Conservation (phyloP, 2,329 filamentous ascomycete genomes). For the Claviceps digitariae region DNA sequence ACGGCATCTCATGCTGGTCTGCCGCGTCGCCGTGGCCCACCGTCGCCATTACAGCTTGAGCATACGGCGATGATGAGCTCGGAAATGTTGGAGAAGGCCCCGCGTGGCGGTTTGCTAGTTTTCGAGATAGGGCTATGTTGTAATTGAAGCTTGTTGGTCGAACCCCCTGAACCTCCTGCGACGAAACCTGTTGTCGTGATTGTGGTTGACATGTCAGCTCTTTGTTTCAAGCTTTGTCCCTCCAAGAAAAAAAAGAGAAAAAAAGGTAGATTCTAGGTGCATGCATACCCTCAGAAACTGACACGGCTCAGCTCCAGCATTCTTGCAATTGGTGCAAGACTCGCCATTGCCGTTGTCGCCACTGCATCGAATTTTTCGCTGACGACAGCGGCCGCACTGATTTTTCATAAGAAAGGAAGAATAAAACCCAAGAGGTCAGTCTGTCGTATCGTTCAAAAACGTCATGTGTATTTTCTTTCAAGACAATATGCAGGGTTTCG, state of each 20-base stretch:
- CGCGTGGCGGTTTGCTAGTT: conserved; percentile 15
- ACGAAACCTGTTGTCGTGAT: conserved; percentile 14
- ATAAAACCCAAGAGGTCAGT: neutral
- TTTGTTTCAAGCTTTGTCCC: neutral
- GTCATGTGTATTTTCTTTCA: conserved; percentile 1
- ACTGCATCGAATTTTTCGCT: conserved; percentile 89
- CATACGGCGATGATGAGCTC: neutral
- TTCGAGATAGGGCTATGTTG: conserved; percentile 18
- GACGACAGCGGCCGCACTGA: conserved; percentile 79
- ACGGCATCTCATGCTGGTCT: conserved; percentile 6
- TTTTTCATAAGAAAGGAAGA: neutral
- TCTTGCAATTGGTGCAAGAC: conserved; percentile 73
- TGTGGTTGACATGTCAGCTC: neutral
- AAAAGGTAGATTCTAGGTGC: no score
- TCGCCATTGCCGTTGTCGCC: conserved; percentile 65
- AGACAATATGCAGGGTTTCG: neutral
- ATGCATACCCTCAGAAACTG: conserved; percentile 62
- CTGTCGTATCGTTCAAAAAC: neutral
- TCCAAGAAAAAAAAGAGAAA: neutral
- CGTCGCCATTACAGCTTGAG: neutral
- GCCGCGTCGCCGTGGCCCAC: conserved; percentile 1
- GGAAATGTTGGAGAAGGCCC: conserved; percentile 5
- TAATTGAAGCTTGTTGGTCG: conserved; percentile 16
- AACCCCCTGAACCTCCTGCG: conserved; percentile 15
- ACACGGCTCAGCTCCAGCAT: conserved; percentile 57